Evolutionary conservation across 192 early-diverging fungal genomes (phyloP).

Genomic region (Linnemannia zychae): DNA sequence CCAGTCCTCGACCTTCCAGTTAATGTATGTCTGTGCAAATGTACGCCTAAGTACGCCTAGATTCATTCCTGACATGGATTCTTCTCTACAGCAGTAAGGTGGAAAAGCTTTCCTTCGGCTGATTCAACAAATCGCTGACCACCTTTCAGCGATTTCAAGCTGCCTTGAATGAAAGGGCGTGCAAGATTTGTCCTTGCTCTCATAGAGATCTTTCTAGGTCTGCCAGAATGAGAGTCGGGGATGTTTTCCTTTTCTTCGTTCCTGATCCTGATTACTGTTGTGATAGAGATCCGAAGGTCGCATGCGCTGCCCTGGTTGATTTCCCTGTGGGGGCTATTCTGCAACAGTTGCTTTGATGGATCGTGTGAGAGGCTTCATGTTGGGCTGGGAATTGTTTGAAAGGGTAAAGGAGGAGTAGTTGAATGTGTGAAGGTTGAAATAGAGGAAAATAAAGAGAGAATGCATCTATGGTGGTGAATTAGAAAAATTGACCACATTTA

Average conservation of each 20-base stretch:
- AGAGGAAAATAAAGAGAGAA: background rate
- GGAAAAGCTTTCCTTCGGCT: background rate
- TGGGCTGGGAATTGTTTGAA: too few relatives aligned
- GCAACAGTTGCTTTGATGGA: background rate
- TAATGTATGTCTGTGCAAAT: conserved; percentile 27
- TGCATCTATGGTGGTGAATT: background rate
- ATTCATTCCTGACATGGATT: conserved; percentile 5
- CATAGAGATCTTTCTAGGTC: background rate
- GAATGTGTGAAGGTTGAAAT: background rate
- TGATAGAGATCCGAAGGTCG: conserved; percentile 5
- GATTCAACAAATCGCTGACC: conserved; percentile 17
- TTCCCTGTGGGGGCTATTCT: conserved; percentile 14
- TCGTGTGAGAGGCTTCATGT: too few relatives aligned
- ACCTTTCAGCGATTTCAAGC: conserved; percentile 13
- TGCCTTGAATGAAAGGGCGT: conserved; percentile 3
- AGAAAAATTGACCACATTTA: background rate
- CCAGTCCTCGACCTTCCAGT: conserved; percentile 31
- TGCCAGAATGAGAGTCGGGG: background rate
- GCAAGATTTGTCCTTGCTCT: background rate
- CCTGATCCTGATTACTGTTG: conserved; percentile 7
- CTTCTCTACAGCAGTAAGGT: background rate
- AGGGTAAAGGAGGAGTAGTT: too few relatives aligned
- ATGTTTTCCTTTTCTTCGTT: conserved; percentile 19
- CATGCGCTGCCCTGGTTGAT: conserved; percentile 6
- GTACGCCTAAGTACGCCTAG: background rate